These are phyloP conservation scores for Raffaelea ambrosiae DNA, from an alignment of 2,329 filamentous ascomycete genomes.

Conservation along the genomic window DNA sequence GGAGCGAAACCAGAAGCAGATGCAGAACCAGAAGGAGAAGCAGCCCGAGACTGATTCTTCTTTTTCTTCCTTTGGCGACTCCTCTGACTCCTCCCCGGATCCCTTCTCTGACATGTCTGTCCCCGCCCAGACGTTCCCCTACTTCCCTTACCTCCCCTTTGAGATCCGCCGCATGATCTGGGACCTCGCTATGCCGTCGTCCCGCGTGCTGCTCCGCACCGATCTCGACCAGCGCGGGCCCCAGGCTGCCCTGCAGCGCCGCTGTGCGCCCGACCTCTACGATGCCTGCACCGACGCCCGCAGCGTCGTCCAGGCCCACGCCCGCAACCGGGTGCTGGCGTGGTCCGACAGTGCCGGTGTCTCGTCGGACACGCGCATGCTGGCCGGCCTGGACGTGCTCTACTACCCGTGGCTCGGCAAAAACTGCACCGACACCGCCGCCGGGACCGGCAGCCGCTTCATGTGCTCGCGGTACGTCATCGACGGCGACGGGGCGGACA, in stretches of 20 bases:
- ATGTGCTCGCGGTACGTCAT: neutral
- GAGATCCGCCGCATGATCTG: conserved; percentile 14
- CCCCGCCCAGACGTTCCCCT: neutral
- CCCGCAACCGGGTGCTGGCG: neutral
- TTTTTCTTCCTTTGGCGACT: neutral
- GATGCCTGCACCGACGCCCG: conserved; percentile 10
- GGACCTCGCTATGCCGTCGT: conserved; percentile 8
- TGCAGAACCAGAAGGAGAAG: no score
- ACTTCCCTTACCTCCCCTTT: conserved; percentile 7
- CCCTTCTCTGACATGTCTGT: neutral
- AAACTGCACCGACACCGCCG: neutral
- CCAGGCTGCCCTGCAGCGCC: conserved; percentile 8
- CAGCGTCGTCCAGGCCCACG: conserved; percentile 1
- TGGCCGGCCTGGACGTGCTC: conserved; percentile 5
- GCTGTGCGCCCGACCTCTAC: conserved; percentile 9
- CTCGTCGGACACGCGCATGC: conserved; percentile 2
- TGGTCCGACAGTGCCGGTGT: neutral
- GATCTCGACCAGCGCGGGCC: conserved; percentile 1
- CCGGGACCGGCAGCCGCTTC: neutral
- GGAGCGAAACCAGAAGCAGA: neutral
- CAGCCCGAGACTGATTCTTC: neutral
- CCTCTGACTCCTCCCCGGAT: neutral
- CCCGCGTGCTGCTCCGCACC: conserved; percentile 9
- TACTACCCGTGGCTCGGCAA: conserved; percentile 12
- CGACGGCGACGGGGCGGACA: neutral